Evolutionary conservation across 2,329 filamentous ascomycete species (phyloP).

Genomic region (Scedosporium minutisporum): DNA sequence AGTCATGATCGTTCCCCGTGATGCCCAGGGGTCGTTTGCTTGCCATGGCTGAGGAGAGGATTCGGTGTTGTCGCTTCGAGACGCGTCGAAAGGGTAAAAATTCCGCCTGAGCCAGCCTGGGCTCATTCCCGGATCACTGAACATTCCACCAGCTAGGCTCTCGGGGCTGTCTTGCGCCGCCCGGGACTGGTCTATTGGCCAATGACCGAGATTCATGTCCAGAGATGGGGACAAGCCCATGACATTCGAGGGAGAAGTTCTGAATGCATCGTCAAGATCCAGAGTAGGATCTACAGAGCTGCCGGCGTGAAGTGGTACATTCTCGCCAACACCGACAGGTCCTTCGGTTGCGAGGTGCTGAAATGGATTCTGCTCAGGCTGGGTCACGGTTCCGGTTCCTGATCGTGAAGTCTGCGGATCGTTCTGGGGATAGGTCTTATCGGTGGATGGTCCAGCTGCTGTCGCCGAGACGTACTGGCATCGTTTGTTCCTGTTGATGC

Average conservation of each 20-base stretch:
- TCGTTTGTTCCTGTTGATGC: slow-evolving; percentile 1
- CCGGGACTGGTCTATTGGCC: not conserved
- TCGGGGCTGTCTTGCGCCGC: not conserved
- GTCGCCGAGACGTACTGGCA: not conserved
- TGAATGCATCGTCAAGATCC: not conserved
- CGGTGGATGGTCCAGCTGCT: not conserved
- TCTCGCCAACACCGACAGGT: not conserved
- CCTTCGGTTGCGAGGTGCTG: not conserved
- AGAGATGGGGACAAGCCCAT: not conserved
- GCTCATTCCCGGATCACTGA: not conserved
- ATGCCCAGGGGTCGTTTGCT: not conserved
- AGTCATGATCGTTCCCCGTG: not conserved
- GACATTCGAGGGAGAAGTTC: not conserved
- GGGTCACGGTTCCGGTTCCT: not conserved
- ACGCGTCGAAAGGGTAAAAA: not conserved
- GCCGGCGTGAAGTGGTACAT: not conserved
- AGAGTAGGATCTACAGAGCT: not conserved
- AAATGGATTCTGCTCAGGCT: not conserved
- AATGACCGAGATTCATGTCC: not conserved
- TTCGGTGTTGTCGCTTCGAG: not conserved
- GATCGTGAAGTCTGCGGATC: not conserved
- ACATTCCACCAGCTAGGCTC: not conserved
- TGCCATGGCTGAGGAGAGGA: not conserved
- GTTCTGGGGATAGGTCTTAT: not conserved
- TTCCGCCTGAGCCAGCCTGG: not conserved